A percentile compares a stretch with the other conserved stretches of the same genome.
Conservation (phyloP, 169 alveolate species). For the Plasmodium adleri region DNA sequence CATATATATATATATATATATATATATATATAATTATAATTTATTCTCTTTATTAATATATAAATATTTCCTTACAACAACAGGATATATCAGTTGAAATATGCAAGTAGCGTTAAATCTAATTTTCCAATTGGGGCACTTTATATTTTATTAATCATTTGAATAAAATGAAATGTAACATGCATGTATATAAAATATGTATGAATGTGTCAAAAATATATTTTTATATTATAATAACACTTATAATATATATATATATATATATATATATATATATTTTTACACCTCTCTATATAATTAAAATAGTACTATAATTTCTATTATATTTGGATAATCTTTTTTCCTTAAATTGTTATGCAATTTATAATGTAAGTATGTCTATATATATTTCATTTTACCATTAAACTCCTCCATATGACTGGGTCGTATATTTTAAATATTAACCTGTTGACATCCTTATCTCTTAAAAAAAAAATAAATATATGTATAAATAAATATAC, state of each 20-base stretch:
- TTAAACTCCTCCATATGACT: slow-evolving; percentile 64
- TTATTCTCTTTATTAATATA: no score
- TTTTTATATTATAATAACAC: neutral
- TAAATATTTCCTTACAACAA: slow-evolving; percentile 34
- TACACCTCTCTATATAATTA: neutral
- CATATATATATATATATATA: neutral
- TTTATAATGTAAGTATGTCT: no score
- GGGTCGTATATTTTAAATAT: slow-evolving; percentile 72
- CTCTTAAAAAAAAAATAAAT: slow-evolving; percentile 6
- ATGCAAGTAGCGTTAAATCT: slow-evolving; percentile 64
- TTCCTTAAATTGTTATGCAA: no score
- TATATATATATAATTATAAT: neutral
- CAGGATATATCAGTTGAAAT: slow-evolving; percentile 64
- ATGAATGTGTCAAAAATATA: no score
- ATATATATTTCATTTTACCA: slow-evolving; percentile 17
- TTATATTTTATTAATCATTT: neutral
- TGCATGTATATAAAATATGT: no score
- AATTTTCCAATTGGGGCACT: slow-evolving; percentile 77
- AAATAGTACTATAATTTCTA: neutral
- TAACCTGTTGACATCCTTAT: slow-evolving; percentile 34
- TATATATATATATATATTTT: neutral
- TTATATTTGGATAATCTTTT: no score
- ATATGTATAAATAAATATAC: neutral
- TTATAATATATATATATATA: neutral
- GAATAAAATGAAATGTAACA: no score